Evolutionary conservation across 495 filamentous ascomycete species (phyloP).

Genomic region (Neurospora sp.): DNA sequence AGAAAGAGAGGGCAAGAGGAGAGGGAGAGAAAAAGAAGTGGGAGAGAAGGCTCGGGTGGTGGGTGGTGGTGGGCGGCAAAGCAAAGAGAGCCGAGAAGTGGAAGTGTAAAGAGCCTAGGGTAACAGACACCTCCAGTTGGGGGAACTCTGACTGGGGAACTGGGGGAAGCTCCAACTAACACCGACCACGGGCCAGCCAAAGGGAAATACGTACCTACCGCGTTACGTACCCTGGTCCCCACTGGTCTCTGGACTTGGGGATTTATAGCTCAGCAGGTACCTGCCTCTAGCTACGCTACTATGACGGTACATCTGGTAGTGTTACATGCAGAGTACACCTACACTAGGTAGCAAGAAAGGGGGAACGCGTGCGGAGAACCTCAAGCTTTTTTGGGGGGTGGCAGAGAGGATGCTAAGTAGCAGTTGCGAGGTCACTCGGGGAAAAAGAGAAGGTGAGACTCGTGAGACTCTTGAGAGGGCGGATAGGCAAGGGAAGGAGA

Average conservation of each 20-base stretch:
- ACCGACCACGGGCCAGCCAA: background rate
- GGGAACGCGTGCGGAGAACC: background rate
- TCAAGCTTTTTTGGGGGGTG: background rate
- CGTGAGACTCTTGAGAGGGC: background rate
- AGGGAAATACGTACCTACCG: background rate
- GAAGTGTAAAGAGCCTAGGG: background rate
- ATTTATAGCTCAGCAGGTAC: background rate
- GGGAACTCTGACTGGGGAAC: constrained; percentile 1
- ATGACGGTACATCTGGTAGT: background rate
- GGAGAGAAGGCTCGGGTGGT: constrained; percentile 21
- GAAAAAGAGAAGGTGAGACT: background rate
- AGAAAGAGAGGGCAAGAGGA: constrained; percentile 13
- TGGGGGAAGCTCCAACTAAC: background rate
- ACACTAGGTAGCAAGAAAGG: background rate
- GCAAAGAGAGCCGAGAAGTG: background rate
- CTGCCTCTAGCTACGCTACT: background rate
- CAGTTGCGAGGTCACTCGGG: background rate
- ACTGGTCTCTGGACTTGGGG: background rate
- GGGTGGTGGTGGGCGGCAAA: constrained; percentile 25
- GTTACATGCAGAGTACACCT: background rate
- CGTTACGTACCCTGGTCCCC: background rate
- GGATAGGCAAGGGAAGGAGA: background rate
- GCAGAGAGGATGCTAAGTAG: background rate
- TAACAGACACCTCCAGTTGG: background rate
- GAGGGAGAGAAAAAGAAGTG: constrained; percentile 13